Evolutionary conservation across 192 early-diverging fungal species (phyloP).

Genomic region (Pilobolus umbonatus): DNA sequence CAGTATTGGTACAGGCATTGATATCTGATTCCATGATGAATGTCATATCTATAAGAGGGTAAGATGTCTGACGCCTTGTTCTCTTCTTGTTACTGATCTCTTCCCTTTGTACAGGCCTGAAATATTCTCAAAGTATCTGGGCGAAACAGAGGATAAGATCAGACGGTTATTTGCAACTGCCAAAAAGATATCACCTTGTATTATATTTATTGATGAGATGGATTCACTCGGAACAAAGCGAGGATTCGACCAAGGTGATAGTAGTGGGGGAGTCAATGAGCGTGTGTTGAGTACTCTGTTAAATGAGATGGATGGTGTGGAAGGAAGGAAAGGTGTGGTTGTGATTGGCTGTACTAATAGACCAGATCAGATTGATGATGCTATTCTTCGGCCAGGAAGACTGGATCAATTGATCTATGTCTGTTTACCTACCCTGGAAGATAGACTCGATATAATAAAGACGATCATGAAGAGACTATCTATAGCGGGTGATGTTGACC

Average conservation of each 20-base stretch:
- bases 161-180: conserved; percentile 84
- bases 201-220: conserved; percentile 93
- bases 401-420: conserved; percentile 85
- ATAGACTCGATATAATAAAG: conserved; percentile 68
- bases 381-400: conserved; percentile 71
- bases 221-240: conserved; percentile 86
- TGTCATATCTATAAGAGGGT: conserved; percentile 81
- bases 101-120: no score
- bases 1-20: conserved; percentile 74
- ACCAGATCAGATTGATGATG: conserved; percentile 84
- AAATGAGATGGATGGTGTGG: conserved; percentile 99
- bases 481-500: conserved; percentile 46
- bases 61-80: no score
- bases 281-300: conserved; percentile 88
- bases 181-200: conserved; percentile 77
- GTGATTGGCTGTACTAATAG: conserved; percentile 92
- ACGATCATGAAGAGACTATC: conserved; percentile 56
- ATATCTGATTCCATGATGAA: conserved; percentile 74
- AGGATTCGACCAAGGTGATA: conserved; percentile 49
- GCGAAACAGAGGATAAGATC: conserved; percentile 82
- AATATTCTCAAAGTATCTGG: conserved; percentile 94
- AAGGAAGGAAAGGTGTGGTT: conserved; percentile 74
- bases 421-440: conserved; percentile 46
- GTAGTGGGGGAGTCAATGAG: conserved; percentile 77
- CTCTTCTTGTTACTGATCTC: no score